A percentile compares a stretch with the other conserved stretches of the same genome.
phyloP scores from a whole-genome alignment of 805 yeast species.

The Suhomyces prunicola region DNA sequence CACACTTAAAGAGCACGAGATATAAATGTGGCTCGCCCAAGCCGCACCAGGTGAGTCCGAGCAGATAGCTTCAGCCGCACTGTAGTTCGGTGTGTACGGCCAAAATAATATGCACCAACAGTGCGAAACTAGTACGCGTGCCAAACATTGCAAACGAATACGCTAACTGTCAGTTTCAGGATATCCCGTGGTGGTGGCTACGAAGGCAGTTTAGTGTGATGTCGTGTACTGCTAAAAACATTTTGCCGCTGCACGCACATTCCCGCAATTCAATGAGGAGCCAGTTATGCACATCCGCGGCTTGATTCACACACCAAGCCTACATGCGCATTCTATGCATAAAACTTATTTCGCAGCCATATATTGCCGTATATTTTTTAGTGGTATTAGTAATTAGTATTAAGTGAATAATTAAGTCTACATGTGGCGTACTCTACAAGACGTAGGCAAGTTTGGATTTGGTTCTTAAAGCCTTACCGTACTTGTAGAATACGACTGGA shows the following conservation, averaged over 20 bases:
- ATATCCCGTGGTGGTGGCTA: slow-evolving; percentile 13
- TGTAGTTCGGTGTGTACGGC: background rate
- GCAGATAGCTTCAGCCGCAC: background rate
- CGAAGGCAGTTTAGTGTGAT: background rate
- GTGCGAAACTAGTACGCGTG: background rate
- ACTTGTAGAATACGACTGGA: slow-evolving; percentile 52
- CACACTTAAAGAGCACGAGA: background rate
- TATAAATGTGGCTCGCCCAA: background rate
- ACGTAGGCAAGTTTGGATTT: slow-evolving; percentile 13
- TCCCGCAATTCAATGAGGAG: background rate
- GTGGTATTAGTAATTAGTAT: background rate
- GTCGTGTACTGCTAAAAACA: background rate
- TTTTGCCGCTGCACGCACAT: background rate
- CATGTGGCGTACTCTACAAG: slow-evolving; percentile 1
- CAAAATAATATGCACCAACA: background rate
- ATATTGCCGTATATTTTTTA: background rate
- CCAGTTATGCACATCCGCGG: background rate
- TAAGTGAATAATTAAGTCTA: background rate
- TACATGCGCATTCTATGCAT: background rate
- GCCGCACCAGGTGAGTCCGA: background rate
- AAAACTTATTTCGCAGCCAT: background rate
- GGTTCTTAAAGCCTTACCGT: slow-evolving; percentile 35
- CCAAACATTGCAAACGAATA: too few relatives aligned
- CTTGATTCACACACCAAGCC: background rate
- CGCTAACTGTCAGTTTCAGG: slow-evolving; percentile 27